Percentiles rank a stretch among this genome's conserved stretches.
Conservation (phyloP, 805 yeast genomes). For the Scheffersomyces stipitis region DNA sequence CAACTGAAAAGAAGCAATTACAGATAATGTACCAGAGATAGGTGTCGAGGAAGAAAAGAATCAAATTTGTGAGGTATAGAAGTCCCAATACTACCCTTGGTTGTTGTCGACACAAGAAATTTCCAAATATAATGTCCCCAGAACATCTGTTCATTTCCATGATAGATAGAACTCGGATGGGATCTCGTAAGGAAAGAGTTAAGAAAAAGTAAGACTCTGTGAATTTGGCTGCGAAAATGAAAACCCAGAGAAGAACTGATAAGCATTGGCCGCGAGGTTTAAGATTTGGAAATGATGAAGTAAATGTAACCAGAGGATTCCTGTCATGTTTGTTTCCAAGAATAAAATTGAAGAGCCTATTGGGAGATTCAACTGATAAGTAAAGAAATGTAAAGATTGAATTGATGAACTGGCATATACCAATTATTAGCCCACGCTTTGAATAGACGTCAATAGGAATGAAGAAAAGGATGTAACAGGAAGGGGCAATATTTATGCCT, state of each 20-base stretch:
- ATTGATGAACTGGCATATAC: conserved; percentile 25
- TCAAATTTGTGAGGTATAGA: conserved; percentile 26
- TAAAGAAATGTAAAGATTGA: conserved; percentile 29
- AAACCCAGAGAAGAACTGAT: conserved; percentile 29
- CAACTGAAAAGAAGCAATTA: conserved; percentile 34
- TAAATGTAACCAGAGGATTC: conserved; percentile 14
- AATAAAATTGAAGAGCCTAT: conserved; percentile 14
- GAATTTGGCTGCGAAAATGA: conserved; percentile 33
- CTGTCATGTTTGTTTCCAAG: conserved; percentile 6
- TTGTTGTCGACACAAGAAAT: conserved; percentile 25
- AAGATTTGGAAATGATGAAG: conserved; percentile 25
- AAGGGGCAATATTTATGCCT: conserved; percentile 24
- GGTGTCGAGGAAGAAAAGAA: conserved; percentile 38
- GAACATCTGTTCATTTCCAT: conserved; percentile 27
- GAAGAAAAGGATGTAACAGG: conserved; percentile 28
- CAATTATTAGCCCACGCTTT: conserved; percentile 20
- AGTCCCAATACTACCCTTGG: conserved; percentile 24
- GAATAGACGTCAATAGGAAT: conserved; percentile 24
- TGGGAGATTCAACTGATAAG: conserved; percentile 28
- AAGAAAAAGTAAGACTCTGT: conserved; percentile 37
- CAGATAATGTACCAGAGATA: conserved; percentile 41
- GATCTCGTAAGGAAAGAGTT: conserved; percentile 35
- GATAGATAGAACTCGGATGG: conserved; percentile 26
- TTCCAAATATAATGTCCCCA: conserved; percentile 26
- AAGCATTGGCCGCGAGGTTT: conserved; percentile 18